phyloP scores from a whole-genome alignment of 78 protist species.

The Mantamonas sphyraenae region DNA sequence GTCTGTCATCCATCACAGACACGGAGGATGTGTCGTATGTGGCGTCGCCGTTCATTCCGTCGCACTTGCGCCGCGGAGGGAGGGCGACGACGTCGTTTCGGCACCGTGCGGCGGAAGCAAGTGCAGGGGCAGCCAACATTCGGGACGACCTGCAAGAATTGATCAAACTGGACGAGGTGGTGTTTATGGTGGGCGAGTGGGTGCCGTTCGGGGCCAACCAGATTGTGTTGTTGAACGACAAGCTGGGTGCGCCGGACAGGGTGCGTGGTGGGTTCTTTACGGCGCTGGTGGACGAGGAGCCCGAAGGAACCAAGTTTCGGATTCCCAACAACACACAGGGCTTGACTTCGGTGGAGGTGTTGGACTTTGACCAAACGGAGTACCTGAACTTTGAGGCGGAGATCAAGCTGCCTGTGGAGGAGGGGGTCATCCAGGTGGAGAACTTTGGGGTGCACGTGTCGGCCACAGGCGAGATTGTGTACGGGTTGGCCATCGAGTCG shows the following conservation, averaged over 20 bases:
- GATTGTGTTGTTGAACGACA: slow-evolving; percentile 25
- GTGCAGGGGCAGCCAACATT: slow-evolving; percentile 13
- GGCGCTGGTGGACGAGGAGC: slow-evolving; percentile 14
- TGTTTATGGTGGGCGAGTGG: slow-evolving; percentile 26
- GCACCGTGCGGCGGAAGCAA: slow-evolving; percentile 15
- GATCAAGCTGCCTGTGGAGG: slow-evolving; percentile 19
- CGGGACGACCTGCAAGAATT: slow-evolving; percentile 9
- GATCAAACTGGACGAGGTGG: neutral
- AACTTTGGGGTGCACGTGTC: slow-evolving; percentile 17
- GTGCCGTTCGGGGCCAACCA: slow-evolving; percentile 35
- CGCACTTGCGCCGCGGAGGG: neutral
- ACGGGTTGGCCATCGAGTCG: slow-evolving; percentile 4
- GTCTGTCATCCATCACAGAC: slow-evolving; percentile 4
- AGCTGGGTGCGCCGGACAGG: slow-evolving; percentile 21
- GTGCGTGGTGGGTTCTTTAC: slow-evolving; percentile 26
- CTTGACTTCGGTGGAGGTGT: slow-evolving; percentile 7
- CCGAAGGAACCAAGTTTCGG: slow-evolving; percentile 7
- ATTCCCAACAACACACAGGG: too few relatives aligned
- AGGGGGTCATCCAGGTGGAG: slow-evolving; percentile 19
- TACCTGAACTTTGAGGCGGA: slow-evolving; percentile 24
- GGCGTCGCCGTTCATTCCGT: slow-evolving; percentile 5
- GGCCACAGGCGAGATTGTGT: slow-evolving; percentile 3
- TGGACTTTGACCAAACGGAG: slow-evolving; percentile 5
- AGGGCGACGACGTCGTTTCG: slow-evolving; percentile 4
- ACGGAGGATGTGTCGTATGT: slow-evolving; percentile 30